Conservation (phyloP, 139 green algal species). For the Marvania coccoides region DNA sequence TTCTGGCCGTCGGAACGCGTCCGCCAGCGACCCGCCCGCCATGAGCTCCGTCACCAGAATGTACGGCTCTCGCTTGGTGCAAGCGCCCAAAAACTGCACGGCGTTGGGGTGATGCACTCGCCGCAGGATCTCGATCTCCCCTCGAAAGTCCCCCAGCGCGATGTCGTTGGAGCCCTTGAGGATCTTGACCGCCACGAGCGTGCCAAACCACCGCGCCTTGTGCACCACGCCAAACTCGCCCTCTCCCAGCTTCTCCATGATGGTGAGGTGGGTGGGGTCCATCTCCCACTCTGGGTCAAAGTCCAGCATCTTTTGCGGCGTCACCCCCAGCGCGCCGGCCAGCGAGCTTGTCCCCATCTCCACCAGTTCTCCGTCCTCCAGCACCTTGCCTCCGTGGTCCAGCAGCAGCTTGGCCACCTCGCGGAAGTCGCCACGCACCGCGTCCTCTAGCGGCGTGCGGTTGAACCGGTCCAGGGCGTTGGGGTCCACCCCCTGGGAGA, state of each 20-base stretch:
- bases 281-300: conserved; percentile 85
- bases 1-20: conserved; percentile 62
- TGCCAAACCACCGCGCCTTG: conserved; percentile 79
- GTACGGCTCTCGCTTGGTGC: conserved; percentile 81
- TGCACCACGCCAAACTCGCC: conserved; percentile 90
- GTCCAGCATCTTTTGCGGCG: conserved; percentile 44
- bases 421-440: conserved; percentile 66
- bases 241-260: conserved; percentile 79
- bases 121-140: conserved; percentile 49
- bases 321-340: conserved; percentile 43
- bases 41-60: conserved; percentile 69
- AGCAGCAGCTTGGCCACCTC: conserved; percentile 70
- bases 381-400: conserved; percentile 48
- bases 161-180: conserved; percentile 79
- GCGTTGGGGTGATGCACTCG: conserved; percentile 53
- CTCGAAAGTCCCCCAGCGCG: conserved; percentile 53
- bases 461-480: conserved; percentile 73
- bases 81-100: conserved; percentile 81
- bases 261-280: conserved; percentile 60
- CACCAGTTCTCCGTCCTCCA: conserved; percentile 32
- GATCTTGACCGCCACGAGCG: conserved; percentile 79
- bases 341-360: conserved; percentile 47
- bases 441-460: conserved; percentile 82
- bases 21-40: conserved; percentile 59
- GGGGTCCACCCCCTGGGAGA: conserved; percentile 52